phyloP scores from a whole-genome alignment of 176 grass and related monocot genomes.

The Carex scoparia region DNA sequence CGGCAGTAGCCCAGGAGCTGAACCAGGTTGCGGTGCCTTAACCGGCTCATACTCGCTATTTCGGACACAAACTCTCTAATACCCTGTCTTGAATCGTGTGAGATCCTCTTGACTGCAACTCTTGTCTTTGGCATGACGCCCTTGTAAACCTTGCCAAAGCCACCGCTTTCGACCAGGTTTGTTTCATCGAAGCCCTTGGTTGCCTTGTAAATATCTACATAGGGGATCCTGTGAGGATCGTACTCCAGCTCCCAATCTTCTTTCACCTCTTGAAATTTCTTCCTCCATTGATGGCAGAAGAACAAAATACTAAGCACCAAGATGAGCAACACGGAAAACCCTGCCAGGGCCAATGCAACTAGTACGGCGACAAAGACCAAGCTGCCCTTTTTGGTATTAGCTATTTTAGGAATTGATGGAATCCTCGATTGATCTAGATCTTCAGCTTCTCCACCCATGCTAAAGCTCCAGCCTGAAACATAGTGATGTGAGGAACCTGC shows the following conservation, averaged over 20 bases:
- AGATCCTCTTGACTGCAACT: constrained; percentile 43
- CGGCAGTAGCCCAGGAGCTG: constrained; percentile 47
- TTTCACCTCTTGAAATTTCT: constrained; percentile 34
- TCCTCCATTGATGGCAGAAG: constrained; percentile 10
- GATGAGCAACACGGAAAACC: constrained; percentile 5
- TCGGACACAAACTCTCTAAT: constrained; percentile 47
- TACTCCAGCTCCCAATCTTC: constrained; percentile 60
- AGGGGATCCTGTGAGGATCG: constrained; percentile 47
- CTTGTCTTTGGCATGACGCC: constrained; percentile 29
- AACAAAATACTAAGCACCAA: background rate
- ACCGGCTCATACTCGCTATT: constrained; percentile 36
- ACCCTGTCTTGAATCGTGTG: constrained; percentile 37
- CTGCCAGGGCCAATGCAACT: constrained; percentile 19
- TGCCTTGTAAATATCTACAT: constrained; percentile 43
- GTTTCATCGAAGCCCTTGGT: constrained; percentile 42
- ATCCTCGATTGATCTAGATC: constrained; percentile 34
- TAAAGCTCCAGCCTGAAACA: constrained; percentile 46
- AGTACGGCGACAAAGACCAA: constrained; percentile 11
- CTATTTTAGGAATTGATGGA: constrained; percentile 30
- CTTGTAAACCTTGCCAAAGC: constrained; percentile 56
- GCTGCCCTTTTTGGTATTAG: background rate
- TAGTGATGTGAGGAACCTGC: constrained; percentile 33
- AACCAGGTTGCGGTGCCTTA: constrained; percentile 48
- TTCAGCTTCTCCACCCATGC: constrained; percentile 29
- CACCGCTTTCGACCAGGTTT: constrained; percentile 38